Evolutionary conservation across 805 yeast species (phyloP), one percentile per base, ranked within the genome.

Genomic region (Myxozyma neotropica): DNA sequence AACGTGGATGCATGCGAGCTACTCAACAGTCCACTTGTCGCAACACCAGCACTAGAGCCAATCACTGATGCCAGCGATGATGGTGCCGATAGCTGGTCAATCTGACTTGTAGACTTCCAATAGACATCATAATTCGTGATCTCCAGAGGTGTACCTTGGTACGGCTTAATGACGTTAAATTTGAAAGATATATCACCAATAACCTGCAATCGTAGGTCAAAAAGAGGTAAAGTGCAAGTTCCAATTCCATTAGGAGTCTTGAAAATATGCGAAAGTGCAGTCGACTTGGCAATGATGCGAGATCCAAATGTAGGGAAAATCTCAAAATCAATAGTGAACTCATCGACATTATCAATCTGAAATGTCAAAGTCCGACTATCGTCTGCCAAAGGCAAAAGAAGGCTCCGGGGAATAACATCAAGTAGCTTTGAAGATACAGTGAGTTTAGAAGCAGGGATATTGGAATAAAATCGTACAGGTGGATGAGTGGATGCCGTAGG

Each of bases 221-320:
- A 83, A 55, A 94, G 77, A 0, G 97, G 97, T 53, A 92, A 74
- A 19, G 78, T 78, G 48, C 65, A 69, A 6, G 68, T 67, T 21
- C 72, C 74, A 49, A 69, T 70, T 59, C 73, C 71, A 38, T 69
- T 71, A 45, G 75, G 65, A 48, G 68, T 66, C 39, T 68, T 78
- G 61, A 86, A 78, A 1, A 80, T 72, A 55, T 80, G 78, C 0
- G 91, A 80, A 54, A 91, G 77, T 1, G 94, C 89, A 0, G 95
- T 84, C 0, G 97, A 82, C 69, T 92, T 93, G 2, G 97, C 97
- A 53, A 93, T 85, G 56, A 93, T 76, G 63, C 96, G 82, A 0
- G 98, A 91, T 24, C 99, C 99, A 75, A 90, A 94, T 6, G 93
- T 88, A 0, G 99, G 97, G 73, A 87, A 92, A 12, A 94, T 81